phyloP scores from a whole-genome alignment of 1,139 yeast genomes.

The Taphrina betulina region DNA sequence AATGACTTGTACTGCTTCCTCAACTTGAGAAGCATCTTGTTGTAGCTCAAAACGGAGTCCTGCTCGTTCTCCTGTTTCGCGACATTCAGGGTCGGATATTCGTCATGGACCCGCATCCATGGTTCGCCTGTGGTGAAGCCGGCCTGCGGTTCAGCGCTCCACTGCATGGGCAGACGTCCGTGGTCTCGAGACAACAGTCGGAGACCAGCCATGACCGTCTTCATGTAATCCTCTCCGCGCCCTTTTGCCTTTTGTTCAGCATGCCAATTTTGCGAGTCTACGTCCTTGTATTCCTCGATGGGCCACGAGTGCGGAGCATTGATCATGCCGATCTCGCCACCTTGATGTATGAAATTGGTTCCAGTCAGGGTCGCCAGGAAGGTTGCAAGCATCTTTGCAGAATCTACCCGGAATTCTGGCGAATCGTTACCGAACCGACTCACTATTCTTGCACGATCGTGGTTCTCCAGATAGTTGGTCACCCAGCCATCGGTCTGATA shows the following conservation, averaged over 20 bases:
- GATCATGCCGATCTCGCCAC: conserved; percentile 59
- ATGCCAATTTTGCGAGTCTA: conserved; percentile 52
- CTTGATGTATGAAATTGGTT: conserved; percentile 57
- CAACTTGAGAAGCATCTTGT: conserved; percentile 49
- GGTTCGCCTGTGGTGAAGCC: conserved; percentile 56
- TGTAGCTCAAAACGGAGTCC: conserved; percentile 52
- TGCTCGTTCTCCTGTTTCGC: conserved; percentile 52
- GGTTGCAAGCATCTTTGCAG: conserved; percentile 54
- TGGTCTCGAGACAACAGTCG: conserved; percentile 42
- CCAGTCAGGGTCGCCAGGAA: conserved; percentile 55
- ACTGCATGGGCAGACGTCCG: conserved; percentile 61
- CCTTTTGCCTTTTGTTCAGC: conserved; percentile 27
- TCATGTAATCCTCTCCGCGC: conserved; percentile 27
- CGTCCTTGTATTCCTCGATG: conserved; percentile 53
- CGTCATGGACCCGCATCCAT: conserved; percentile 58
- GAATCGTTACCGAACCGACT: conserved; percentile 54
- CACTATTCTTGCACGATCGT: conserved; percentile 57
- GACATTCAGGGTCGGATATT: conserved; percentile 54
- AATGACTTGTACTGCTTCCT: conserved; percentile 51
- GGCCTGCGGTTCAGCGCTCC: conserved; percentile 51
- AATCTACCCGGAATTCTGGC: conserved; percentile 44
- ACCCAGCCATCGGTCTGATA: conserved; percentile 61
- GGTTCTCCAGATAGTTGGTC: conserved; percentile 59
- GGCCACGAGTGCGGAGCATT: conserved; percentile 53
- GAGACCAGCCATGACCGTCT: conserved; percentile 20